phyloP scores from a whole-genome alignment of 352 stramenopile genomes.

The Phytophthora aleatoria region DNA sequence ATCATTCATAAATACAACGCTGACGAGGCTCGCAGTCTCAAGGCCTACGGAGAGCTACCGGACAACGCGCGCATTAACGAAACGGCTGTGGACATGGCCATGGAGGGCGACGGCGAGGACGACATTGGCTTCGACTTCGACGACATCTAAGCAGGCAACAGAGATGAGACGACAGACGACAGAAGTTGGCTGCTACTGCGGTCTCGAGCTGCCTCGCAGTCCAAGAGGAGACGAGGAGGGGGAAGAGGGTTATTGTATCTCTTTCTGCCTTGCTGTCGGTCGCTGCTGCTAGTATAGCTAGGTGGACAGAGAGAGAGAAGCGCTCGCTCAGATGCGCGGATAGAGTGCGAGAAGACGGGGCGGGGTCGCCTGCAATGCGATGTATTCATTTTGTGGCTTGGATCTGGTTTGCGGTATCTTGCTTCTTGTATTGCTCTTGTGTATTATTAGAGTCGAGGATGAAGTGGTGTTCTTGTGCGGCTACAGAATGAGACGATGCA shows the following conservation, averaged over 20 bases:
- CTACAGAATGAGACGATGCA: slow-evolving; percentile 4
- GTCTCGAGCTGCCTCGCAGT: not conserved
- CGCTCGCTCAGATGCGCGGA: slow-evolving; percentile 15
- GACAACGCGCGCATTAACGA: slow-evolving; percentile 94
- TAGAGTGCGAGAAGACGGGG: slow-evolving; percentile 20
- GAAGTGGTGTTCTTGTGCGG: slow-evolving; percentile 10
- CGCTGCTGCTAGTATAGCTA: slow-evolving; percentile 33
- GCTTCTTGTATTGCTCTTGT: not conserved
- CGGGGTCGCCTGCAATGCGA: slow-evolving; percentile 31
- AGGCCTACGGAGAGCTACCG: slow-evolving; percentile 99
- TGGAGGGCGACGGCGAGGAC: slow-evolving; percentile 82
- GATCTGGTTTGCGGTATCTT: slow-evolving; percentile 6
- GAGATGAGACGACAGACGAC: not conserved
- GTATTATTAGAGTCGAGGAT: slow-evolving; percentile 8
- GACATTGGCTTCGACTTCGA: slow-evolving; percentile 92
- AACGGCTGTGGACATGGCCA: slow-evolving; percentile 86
- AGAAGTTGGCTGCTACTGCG: not conserved
- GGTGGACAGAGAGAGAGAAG: slow-evolving; percentile 9
- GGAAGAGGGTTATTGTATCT: not conserved
- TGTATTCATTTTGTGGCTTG: slow-evolving; percentile 41
- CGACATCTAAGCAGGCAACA: slow-evolving; percentile 75
- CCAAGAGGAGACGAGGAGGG: not conserved
- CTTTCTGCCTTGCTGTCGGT: slow-evolving; percentile 2
- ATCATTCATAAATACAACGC: slow-evolving; percentile 99
- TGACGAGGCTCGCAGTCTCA: slow-evolving; percentile 98